Conservation (phyloP, 495 filamentous ascomycete species). For the Xylaria cubensis region DNA sequence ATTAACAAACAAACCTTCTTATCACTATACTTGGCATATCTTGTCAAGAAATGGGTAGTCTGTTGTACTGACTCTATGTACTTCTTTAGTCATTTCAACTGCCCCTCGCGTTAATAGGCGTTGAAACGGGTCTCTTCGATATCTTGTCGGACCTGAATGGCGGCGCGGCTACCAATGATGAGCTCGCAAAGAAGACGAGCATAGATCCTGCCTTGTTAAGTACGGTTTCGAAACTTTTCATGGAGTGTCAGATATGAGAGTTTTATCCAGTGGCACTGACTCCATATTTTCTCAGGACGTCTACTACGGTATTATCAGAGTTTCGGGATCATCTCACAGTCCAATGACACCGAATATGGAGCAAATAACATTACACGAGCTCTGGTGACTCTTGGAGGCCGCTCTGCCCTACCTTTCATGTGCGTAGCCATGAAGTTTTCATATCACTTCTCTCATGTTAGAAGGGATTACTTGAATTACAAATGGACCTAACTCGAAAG, state of each 20-base stretch:
- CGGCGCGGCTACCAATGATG: constrained; percentile 31
- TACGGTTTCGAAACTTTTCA: constrained; percentile 23
- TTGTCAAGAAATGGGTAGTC: neutral
- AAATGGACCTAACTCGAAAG: constrained; percentile 6
- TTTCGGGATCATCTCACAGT: constrained; percentile 46
- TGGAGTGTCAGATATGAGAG: neutral
- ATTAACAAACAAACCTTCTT: neutral
- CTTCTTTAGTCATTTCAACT: constrained; percentile 33
- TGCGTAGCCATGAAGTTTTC: neutral
- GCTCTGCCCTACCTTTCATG: constrained; percentile 38
- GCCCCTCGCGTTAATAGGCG: constrained; percentile 40
- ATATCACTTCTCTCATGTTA: neutral
- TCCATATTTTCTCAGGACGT: constrained; percentile 39
- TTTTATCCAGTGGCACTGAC: neutral
- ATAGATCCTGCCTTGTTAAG: constrained; percentile 45
- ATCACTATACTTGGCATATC: neutral
- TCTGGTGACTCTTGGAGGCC: constrained; percentile 37
- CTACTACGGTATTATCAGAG: constrained; percentile 54
- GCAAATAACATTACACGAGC: constrained; percentile 46
- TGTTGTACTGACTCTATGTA: constrained; percentile 13
- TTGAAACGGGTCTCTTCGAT: constrained; percentile 48
- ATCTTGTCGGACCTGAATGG: constrained; percentile 34
- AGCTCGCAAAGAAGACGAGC: constrained; percentile 42
- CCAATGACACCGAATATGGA: constrained; percentile 40
- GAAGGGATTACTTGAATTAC: neutral